Evolutionary conservation across 2,329 filamentous ascomycete genomes (phyloP).

Genomic region (Venturia effusa): DNA sequence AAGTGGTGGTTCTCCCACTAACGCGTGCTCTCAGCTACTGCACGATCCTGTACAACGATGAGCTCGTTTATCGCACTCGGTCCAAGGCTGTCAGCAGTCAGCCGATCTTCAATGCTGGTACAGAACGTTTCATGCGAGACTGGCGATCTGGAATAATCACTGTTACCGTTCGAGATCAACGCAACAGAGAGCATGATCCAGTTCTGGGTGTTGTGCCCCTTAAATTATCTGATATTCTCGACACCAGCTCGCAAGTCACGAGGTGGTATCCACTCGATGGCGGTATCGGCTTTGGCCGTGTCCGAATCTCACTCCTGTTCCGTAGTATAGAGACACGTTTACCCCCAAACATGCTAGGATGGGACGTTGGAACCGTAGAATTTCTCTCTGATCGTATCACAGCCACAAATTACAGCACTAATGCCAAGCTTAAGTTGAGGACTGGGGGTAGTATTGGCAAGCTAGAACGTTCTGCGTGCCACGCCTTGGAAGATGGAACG

Average conservation of each 20-base stretch:
- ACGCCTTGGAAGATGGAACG: conserved; percentile 46
- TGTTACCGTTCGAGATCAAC: conserved; percentile 75
- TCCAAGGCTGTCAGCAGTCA: conserved; percentile 88
- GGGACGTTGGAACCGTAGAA: conserved; percentile 92
- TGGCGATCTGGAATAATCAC: conserved; percentile 85
- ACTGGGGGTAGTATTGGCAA: conserved; percentile 75
- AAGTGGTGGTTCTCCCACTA: neutral
- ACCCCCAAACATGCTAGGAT: conserved; percentile 76
- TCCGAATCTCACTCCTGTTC: conserved; percentile 83
- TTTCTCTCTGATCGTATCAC: conserved; percentile 64
- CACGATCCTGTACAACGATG: conserved; percentile 81
- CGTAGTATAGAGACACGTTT: conserved; percentile 77
- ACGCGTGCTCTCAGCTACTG: conserved; percentile 58
- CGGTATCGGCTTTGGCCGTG: conserved; percentile 78
- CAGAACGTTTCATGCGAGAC: conserved; percentile 83
- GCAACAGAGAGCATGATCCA: conserved; percentile 86
- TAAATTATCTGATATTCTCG: conserved; percentile 76
- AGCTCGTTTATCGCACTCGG: conserved; percentile 80
- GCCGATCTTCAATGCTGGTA: conserved; percentile 95
- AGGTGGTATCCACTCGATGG: conserved; percentile 96
- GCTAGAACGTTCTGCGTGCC: conserved; percentile 53
- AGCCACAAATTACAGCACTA: conserved; percentile 49
- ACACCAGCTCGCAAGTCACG: conserved; percentile 76
- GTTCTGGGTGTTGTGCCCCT: conserved; percentile 87
- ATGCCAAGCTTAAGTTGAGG: conserved; percentile 61